Percentiles rank a stretch among this genome's conserved stretches.
These are phyloP conservation scores for Colletotrichum coccodes DNA, from an alignment of 2,329 filamentous ascomycete genomes.

Conservation along the genomic window DNA sequence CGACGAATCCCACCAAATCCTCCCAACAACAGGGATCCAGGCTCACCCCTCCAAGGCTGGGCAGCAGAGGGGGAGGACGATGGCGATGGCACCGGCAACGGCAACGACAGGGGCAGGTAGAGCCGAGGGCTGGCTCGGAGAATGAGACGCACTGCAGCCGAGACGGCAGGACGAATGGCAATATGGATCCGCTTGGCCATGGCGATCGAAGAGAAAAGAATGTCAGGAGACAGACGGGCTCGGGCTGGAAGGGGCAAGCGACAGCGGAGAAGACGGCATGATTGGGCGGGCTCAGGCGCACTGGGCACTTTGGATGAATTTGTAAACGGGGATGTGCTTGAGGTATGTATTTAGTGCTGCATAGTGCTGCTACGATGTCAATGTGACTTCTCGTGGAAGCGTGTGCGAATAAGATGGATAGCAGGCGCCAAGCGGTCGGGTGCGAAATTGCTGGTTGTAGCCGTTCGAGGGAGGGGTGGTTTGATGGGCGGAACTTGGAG, in stretches of 20 bases:
- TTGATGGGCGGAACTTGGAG: not conserved
- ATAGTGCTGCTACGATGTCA: slow-evolving; percentile 2
- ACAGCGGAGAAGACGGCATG: slow-evolving; percentile 26
- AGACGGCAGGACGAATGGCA: slow-evolving; percentile 11
- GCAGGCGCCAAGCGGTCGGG: not conserved
- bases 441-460: not conserved
- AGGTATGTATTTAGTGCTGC: slow-evolving; percentile 1
- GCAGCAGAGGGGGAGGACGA: not conserved
- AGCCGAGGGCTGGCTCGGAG: slow-evolving; percentile 27
- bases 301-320: not conserved
- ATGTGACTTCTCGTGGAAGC: not conserved
- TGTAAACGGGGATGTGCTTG: not conserved
- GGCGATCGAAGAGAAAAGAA: slow-evolving; percentile 16
- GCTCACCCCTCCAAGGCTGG: slow-evolving; percentile 3
- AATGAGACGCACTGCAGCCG: slow-evolving; percentile 21
- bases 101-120: slow-evolving; percentile 8
- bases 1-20: slow-evolving; percentile 10
- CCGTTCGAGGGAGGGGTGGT: not conserved
- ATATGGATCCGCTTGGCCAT: slow-evolving; percentile 27
- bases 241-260: not conserved
- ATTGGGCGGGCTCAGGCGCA: slow-evolving; percentile 12
- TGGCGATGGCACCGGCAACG: not conserved
- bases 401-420: not conserved
- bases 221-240: not conserved
- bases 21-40: slow-evolving; percentile 17